Evolutionary conservation across 2,329 filamentous ascomycete genomes (phyloP).

Genomic region (Cladosporium oxysporum): DNA sequence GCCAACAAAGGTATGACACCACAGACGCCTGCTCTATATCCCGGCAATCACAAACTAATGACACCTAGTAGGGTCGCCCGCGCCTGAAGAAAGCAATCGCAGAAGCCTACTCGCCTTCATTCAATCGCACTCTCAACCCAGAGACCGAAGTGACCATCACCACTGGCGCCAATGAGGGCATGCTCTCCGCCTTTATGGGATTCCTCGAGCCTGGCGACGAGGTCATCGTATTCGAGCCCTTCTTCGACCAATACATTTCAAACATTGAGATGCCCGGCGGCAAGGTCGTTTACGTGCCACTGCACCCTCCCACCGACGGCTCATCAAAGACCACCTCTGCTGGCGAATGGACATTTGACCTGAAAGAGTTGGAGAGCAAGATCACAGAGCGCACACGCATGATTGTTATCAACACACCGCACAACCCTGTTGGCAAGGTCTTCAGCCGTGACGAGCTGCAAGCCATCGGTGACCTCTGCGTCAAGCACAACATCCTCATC

Average conservation of each 20-base stretch:
- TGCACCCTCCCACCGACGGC: slow-evolving; percentile 77
- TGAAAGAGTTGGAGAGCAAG: slow-evolving; percentile 75
- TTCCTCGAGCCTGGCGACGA: slow-evolving; percentile 95
- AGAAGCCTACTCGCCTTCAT: slow-evolving; percentile 86
- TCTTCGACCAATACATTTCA: slow-evolving; percentile 98
- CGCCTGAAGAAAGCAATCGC: slow-evolving; percentile 90
- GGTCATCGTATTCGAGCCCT: slow-evolving; percentile 97
- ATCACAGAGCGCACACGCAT: slow-evolving; percentile 90
- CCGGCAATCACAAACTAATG: slow-evolving; percentile 22
- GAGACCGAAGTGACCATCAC: slow-evolving; percentile 95
- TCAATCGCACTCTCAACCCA: slow-evolving; percentile 77
- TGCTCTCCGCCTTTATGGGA: slow-evolving; percentile 97
- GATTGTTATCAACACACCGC: slow-evolving; percentile 86
- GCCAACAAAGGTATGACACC: slow-evolving; percentile 69
- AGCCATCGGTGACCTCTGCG: slow-evolving; percentile 81
- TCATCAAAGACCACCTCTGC: slow-evolving; percentile 68
- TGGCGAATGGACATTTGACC: slow-evolving; percentile 68
- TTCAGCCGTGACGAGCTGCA: slow-evolving; percentile 82
- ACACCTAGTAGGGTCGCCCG: slow-evolving; percentile 65
- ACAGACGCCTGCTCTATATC: not conserved
- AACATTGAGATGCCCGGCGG: slow-evolving; percentile 99
- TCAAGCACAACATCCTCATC: slow-evolving; percentile 92
- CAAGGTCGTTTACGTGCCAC: slow-evolving; percentile 91
- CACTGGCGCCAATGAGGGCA: slow-evolving; percentile 87
- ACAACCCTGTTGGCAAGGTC: slow-evolving; percentile 97